A percentile compares a stretch with the other conserved stretches of the same genome.
These are phyloP conservation scores for Ilex paraguariensis DNA, from an alignment of 305 asterid genomes.

Conservation along the genomic window DNA sequence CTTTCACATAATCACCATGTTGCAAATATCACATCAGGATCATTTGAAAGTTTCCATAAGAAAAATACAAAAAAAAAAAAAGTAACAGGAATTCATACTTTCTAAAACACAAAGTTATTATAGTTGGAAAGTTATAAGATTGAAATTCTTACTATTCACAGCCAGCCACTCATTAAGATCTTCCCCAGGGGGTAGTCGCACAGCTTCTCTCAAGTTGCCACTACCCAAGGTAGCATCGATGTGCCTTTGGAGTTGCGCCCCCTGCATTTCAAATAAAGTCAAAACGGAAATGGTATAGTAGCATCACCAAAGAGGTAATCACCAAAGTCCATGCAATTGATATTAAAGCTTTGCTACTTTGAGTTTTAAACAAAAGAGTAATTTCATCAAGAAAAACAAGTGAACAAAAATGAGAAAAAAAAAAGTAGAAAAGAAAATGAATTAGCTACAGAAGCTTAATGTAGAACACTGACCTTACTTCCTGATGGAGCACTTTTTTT, in stretches of 20 bases:
- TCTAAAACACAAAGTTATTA: too few species aligned
- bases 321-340: too few species aligned
- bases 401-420: not conserved
- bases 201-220: constrained; percentile 70
- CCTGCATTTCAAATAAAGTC: constrained; percentile 25
- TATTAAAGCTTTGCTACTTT: too few species aligned
- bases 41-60: too few species aligned
- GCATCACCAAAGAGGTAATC: too few species aligned
- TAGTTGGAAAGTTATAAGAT: not conserved
- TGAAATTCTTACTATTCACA: constrained; percentile 45
- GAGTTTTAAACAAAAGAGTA: not conserved
- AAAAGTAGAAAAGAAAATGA: not conserved
- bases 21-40: too few species aligned
- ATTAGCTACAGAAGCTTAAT: not conserved
- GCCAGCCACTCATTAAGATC: constrained; percentile 64
- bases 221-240: constrained; percentile 50
- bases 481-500: constrained; percentile 47
- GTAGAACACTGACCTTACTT: constrained; percentile 30
- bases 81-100: too few species aligned
- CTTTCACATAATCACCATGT: too few species aligned
- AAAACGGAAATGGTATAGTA: not conserved
- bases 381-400: not conserved
- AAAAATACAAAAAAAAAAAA: too few species aligned
- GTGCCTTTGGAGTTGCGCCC: constrained; percentile 37
- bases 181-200: constrained; percentile 50